Conservation (phyloP, 2,329 filamentous ascomycete species). For the Apiospora marii region DNA sequence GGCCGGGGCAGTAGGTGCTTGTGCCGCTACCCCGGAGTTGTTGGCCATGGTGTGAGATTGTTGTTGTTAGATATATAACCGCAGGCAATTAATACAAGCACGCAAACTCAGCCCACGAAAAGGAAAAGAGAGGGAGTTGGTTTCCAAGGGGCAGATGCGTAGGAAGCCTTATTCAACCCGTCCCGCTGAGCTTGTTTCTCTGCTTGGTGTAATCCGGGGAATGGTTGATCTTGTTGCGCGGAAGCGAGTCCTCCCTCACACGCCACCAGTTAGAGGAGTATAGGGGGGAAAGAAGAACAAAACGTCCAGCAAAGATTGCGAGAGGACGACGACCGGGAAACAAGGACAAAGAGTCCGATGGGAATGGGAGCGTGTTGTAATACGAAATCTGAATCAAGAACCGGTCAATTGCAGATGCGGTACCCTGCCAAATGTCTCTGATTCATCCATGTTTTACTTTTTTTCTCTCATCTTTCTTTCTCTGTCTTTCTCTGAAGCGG, state of each 20-base stretch:
- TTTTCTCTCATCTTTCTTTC: too few relatives aligned
- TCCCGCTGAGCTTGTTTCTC: neutral
- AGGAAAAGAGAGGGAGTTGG: neutral
- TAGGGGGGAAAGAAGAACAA: neutral
- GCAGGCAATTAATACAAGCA: neutral
- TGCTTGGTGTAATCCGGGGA: neutral
- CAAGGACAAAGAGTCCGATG: neutral
- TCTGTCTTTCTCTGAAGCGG: neutral
- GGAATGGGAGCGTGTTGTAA: neutral
- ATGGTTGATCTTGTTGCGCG: neutral
- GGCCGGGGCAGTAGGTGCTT: neutral
- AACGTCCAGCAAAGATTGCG: neutral
- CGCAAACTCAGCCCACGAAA: neutral
- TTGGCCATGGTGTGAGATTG: neutral
- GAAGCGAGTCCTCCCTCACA: neutral
- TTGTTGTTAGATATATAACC: neutral
- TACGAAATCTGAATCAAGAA: constrained; percentile 20
- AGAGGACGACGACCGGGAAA: neutral
- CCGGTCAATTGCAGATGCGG: constrained; percentile 17
- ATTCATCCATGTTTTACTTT: constrained; percentile 14
- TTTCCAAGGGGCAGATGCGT: neutral
- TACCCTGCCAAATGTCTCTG: constrained; percentile 6
- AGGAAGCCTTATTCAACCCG: neutral
- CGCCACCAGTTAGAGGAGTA: neutral
- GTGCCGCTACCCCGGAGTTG: neutral